These are phyloP conservation scores for Galerina marginata DNA, from an alignment of 768 basidiomycete species.

Conservation along the genomic window DNA sequence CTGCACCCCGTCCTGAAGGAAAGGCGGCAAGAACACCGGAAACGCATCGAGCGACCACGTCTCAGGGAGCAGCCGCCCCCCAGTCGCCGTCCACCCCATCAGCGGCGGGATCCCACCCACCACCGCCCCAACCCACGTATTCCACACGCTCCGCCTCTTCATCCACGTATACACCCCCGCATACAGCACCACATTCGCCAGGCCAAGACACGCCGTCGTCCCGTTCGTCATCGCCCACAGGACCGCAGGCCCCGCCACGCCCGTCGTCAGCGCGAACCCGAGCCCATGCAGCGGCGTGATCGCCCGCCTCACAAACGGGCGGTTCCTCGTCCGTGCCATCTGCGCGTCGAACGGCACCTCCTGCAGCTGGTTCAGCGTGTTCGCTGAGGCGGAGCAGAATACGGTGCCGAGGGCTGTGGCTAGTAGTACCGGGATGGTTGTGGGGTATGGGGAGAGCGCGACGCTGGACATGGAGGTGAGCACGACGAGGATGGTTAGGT, in stretches of 20 bases:
- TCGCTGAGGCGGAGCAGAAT: constrained; percentile 91
- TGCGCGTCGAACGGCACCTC: constrained; percentile 97
- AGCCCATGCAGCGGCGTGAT: constrained; percentile 86
- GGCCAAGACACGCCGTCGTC: constrained; percentile 82
- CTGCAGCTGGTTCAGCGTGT: constrained; percentile 92
- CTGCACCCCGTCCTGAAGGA: constrained; percentile 45
- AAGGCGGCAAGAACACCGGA: constrained; percentile 64
- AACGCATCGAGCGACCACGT: constrained; percentile 63
- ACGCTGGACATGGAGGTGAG: constrained; percentile 92
- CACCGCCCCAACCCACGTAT: constrained; percentile 94
- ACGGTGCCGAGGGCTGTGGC: constrained; percentile 89
- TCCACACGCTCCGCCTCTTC: constrained; percentile 81
- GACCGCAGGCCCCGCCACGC: constrained; percentile 76
- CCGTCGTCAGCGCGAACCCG: constrained; percentile 77
- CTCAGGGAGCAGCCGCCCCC: constrained; percentile 67
- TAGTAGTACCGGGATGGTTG: constrained; percentile 82
- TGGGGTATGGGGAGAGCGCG: constrained; percentile 88
- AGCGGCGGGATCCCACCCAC: constrained; percentile 94
- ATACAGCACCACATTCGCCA: constrained; percentile 86
- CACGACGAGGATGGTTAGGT: constrained; percentile 83
- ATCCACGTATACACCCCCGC: constrained; percentile 92
- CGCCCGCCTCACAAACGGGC: constrained; percentile 87
- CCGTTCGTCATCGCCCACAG: constrained; percentile 87
- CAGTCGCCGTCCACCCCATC: constrained; percentile 98
- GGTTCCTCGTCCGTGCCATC: constrained; percentile 87